Evolutionary conservation across 176 grass and related monocot genomes (phyloP).

Genomic region (Secale cereale): DNA sequence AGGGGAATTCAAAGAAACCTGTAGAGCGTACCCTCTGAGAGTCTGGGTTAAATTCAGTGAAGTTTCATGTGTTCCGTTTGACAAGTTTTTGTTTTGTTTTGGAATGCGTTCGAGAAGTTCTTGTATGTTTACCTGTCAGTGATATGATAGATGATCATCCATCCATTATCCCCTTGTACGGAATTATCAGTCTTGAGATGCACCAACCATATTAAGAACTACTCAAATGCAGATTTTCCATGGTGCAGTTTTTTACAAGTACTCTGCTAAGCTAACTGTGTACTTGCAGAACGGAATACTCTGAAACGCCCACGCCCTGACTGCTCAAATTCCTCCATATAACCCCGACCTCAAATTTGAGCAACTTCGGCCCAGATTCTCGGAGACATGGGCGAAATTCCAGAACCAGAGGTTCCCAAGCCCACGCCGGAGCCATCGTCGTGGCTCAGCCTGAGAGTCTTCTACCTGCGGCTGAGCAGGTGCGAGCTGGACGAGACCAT

Average conservation of each 20-base stretch:
- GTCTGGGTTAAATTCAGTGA: not conserved
- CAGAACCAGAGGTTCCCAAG: constrained; percentile 1
- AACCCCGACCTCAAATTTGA: not conserved
- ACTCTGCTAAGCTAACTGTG: not conserved
- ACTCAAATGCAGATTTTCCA: not conserved
- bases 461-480: constrained; percentile 74
- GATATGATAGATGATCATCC: not conserved
- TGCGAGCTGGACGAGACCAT: constrained; percentile 57
- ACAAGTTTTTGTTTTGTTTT: not conserved
- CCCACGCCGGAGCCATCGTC: constrained; percentile 24
- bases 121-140: not conserved
- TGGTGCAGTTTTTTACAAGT: constrained; percentile 6
- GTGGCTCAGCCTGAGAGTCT: constrained; percentile 61
- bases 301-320: not conserved
- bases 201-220: not conserved
- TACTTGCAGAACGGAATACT: constrained; percentile 32
- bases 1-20: not conserved
- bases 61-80: not conserved
- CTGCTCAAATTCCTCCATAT: not conserved
- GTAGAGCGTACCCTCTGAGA: not conserved
- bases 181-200: not conserved
- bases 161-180: not conserved
- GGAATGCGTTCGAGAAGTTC: no score
- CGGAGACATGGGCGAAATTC: constrained; percentile 33
- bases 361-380: not conserved